Percentiles rank a stretch among this genome's conserved stretches.
Conservation (phyloP, 495 filamentous ascomycete genomes). For the Glarea lozoyensis region DNA sequence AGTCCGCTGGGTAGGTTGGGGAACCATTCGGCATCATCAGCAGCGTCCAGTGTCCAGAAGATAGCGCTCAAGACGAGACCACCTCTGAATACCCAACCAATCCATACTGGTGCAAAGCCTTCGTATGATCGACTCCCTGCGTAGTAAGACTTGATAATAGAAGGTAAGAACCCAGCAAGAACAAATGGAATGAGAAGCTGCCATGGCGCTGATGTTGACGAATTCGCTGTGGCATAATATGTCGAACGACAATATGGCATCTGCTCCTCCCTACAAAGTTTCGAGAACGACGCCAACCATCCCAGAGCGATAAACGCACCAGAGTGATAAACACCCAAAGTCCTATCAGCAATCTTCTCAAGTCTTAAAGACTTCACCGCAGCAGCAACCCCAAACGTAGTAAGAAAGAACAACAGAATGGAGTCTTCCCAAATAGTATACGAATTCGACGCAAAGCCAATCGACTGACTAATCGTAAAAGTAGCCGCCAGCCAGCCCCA, state of each 20-base stretch:
- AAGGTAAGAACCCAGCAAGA: conserved; percentile 64
- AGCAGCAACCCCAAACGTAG: conserved; percentile 70
- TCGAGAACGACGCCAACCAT: conserved; percentile 77
- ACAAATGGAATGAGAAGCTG: conserved; percentile 73
- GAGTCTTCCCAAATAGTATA: conserved; percentile 99
- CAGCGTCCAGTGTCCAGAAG: conserved; percentile 87
- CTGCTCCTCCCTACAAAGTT: conserved; percentile 94
- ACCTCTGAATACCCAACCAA: conserved; percentile 68
- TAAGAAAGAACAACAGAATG: conserved; percentile 84
- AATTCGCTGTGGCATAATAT: conserved; percentile 86
- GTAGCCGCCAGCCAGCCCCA: conserved; percentile 83
- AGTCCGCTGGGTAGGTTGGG: conserved; percentile 43
- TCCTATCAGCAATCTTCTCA: conserved; percentile 49
- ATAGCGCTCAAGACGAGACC: conserved; percentile 67
- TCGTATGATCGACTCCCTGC: conserved; percentile 70
- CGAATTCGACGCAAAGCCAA: conserved; percentile 93
- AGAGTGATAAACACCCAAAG: conserved; percentile 74
- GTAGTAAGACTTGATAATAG: conserved; percentile 72
- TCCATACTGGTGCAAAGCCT: conserved; percentile 73
- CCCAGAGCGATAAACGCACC: conserved; percentile 73
- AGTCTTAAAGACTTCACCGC: conserved; percentile 68
- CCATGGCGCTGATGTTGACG: conserved; percentile 90
- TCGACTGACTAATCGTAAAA: conserved; percentile 72
- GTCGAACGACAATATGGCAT: conserved; percentile 95
- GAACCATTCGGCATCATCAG: conserved; percentile 85